Conservation (phyloP, 345 rosid genomes). For the Lumnitzera littorea region DNA sequence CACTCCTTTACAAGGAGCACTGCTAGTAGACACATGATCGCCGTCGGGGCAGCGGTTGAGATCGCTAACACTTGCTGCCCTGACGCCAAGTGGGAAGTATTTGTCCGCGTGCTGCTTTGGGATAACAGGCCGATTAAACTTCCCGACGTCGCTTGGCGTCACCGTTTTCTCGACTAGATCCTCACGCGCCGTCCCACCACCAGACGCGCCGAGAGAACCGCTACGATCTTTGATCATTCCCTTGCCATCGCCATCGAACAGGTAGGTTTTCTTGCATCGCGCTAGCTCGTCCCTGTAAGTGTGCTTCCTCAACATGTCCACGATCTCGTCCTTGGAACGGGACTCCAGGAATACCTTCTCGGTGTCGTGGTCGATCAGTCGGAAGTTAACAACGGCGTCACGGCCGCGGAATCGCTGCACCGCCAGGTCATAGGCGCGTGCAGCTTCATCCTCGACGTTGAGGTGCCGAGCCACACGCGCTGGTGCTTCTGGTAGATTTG, state of each 20-base stretch:
- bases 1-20: conserved; percentile 35
- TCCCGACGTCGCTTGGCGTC: conserved; percentile 93
- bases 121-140: conserved; percentile 81
- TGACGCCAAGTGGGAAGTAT: conserved; percentile 39
- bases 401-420: conserved; percentile 49
- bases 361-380: conserved; percentile 11
- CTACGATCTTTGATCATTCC: not conserved
- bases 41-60: too few relatives aligned
- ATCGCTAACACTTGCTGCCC: not conserved
- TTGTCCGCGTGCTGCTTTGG: conserved; percentile 93
- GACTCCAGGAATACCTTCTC: conserved; percentile 31
- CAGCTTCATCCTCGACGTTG: conserved; percentile 48
- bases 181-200: conserved; percentile 35
- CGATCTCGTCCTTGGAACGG: conserved; percentile 51
- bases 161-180: conserved; percentile 77
- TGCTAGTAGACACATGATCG: too few relatives aligned
- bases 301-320: conserved; percentile 54
- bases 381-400: conserved; percentile 44
- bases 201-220: not conserved
- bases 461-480: conserved; percentile 55
- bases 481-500: conserved; percentile 57
- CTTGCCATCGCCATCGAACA: not conserved
- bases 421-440: conserved; percentile 42
- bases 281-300: conserved; percentile 43
- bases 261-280: conserved; percentile 27